Conservation (phyloP, 106 monocot genomes). For the Dendrobium huoshanense region DNA sequence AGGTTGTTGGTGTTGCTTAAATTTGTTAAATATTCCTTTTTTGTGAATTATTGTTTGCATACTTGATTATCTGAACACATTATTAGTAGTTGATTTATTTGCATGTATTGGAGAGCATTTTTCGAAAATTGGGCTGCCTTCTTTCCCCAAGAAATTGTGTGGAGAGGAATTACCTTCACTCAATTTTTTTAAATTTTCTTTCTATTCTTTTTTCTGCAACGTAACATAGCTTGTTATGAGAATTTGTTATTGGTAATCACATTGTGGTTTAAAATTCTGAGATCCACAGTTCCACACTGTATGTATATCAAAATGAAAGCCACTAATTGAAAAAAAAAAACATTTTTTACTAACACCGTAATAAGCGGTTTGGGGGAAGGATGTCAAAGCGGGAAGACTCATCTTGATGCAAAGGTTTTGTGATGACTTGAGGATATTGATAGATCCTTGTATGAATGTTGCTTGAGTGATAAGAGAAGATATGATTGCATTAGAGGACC, state of each 20-base stretch:
- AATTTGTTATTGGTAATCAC: background rate
- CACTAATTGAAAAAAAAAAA: no score
- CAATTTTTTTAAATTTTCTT: background rate
- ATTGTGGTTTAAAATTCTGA: no score
- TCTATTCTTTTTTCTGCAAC: background rate
- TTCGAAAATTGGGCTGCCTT: background rate
- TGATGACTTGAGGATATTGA: background rate
- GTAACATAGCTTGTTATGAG: background rate
- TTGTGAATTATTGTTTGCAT: background rate
- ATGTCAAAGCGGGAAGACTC: background rate
- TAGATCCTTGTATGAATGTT: background rate
- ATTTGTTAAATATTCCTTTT: background rate
- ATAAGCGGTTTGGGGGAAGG: background rate
- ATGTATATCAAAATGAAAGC: no score
- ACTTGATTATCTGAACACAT: background rate
- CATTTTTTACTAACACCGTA: background rate
- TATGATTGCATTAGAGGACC: no score
- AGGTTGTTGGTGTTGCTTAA: background rate
- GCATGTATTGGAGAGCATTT: background rate
- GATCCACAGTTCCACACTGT: no score
- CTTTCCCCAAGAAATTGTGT: background rate
- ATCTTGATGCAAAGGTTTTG: background rate
- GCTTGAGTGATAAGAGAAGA: background rate
- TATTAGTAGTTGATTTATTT: background rate
- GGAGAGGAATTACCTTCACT: background rate